phyloP scores from a whole-genome alignment of 345 rosid genomes.

The Salix suchowensis region DNA sequence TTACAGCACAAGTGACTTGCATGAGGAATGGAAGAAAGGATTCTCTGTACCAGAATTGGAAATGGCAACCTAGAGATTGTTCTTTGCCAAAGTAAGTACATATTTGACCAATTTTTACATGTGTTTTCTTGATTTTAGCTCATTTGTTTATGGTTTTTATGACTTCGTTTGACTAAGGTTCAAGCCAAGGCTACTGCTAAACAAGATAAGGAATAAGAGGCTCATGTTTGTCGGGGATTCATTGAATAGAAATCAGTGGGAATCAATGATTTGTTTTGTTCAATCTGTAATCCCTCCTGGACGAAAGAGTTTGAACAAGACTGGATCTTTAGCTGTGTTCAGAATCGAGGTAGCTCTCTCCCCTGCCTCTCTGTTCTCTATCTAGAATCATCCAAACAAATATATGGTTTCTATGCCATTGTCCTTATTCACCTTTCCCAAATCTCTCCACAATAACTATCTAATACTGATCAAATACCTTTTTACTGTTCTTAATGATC shows the following conservation, averaged over 20 bases:
- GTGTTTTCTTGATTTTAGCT: neutral
- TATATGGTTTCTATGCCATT: neutral
- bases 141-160: neutral
- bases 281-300: conserved; percentile 70
- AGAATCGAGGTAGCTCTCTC: conserved; percentile 53
- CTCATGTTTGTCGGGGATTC: conserved; percentile 98
- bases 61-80: conserved; percentile 91
- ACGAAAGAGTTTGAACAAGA: conserved; percentile 57
- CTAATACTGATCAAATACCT: neutral
- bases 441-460: neutral
- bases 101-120: neutral
- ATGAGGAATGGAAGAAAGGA: conserved; percentile 87
- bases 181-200: conserved; percentile 57
- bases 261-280: conserved; percentile 91
- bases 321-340: conserved; percentile 63
- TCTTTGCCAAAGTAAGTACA: conserved; percentile 61
- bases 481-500: neutral
- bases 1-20: conserved; percentile 84
- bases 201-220: conserved; percentile 90
- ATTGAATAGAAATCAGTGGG: conserved; percentile 95
- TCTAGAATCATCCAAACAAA: neutral
- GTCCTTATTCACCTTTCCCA: neutral
- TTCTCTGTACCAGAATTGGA: conserved; percentile 83
- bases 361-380: neutral
- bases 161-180: conserved; percentile 41